phyloP scores from a whole-genome alignment of 2,329 filamentous ascomycete species.

The Escovopsis weberi region DNA sequence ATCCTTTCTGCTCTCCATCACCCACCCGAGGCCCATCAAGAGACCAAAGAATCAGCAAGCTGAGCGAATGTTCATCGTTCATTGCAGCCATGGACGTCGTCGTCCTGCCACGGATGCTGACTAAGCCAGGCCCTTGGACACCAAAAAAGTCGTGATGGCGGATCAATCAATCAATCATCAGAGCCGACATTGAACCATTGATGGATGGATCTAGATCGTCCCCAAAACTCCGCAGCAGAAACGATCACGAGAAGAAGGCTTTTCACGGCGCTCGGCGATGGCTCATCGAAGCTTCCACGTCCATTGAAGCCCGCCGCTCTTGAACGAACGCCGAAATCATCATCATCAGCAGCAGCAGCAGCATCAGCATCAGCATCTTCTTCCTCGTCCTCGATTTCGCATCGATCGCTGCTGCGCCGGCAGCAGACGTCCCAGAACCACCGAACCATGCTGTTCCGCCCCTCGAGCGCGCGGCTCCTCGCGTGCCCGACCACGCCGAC shows the following conservation, averaged over 20 bases:
- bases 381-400: no score
- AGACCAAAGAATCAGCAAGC: no score
- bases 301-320: conserved; percentile 3
- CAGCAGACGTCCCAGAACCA: no score
- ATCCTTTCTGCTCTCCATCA: no score
- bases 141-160: not conserved
- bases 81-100: no score
- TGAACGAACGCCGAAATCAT: not conserved
- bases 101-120: no score
- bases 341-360: not conserved
- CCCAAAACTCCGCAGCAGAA: conserved; percentile 35
- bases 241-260: conserved; percentile 26
- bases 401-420: no score
- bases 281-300: conserved; percentile 8
- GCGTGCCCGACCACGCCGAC: conserved; percentile 1
- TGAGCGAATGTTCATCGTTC: no score
- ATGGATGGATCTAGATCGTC: conserved; percentile 9
- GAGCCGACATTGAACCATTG: not conserved
- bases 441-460: conserved; percentile 1
- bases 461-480: conserved; percentile 2
- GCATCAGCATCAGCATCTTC: no score
- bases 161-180: not conserved
- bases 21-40: no score
- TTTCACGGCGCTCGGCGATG: conserved; percentile 20
- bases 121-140: no score